Evolutionary conservation across 2,329 filamentous ascomycete species (phyloP).

Genomic region (Fusarium haematococcum): DNA sequence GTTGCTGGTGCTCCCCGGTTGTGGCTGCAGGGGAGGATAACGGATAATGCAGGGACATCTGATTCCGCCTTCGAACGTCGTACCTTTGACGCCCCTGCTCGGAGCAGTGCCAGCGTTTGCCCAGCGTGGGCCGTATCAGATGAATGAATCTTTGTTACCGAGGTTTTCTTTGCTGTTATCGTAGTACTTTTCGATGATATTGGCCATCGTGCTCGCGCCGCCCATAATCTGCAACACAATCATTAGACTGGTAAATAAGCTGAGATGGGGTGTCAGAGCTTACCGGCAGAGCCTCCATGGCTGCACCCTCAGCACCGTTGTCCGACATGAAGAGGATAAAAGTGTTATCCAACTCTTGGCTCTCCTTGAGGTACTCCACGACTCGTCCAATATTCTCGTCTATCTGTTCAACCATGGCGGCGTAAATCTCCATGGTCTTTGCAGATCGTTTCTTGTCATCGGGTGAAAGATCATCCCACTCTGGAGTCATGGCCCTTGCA

Average conservation of each 20-base stretch:
- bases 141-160: not conserved
- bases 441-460: not conserved
- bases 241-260: no score
- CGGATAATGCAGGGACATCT: conserved; percentile 22
- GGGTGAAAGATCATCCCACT: not conserved
- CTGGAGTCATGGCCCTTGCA: not conserved
- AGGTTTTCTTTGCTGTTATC: not conserved
- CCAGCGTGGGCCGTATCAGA: conserved; percentile 56
- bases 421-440: not conserved
- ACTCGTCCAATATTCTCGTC: not conserved
- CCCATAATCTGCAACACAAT: not conserved
- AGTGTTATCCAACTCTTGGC: not conserved
- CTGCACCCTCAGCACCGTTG: not conserved
- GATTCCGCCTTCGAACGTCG: conserved; percentile 43
- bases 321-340: not conserved
- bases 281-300: not conserved
- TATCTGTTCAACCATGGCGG: not conserved
- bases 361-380: not conserved
- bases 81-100: conserved; percentile 50
- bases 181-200: not conserved
- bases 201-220: not conserved
- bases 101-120: conserved; percentile 55
- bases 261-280: not conserved
- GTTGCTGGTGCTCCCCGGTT: conserved; percentile 50
- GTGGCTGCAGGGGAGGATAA: conserved; percentile 49